phyloP scores from a whole-genome alignment of 495 filamentous ascomycete species.

The Baudoinia panamericana region DNA sequence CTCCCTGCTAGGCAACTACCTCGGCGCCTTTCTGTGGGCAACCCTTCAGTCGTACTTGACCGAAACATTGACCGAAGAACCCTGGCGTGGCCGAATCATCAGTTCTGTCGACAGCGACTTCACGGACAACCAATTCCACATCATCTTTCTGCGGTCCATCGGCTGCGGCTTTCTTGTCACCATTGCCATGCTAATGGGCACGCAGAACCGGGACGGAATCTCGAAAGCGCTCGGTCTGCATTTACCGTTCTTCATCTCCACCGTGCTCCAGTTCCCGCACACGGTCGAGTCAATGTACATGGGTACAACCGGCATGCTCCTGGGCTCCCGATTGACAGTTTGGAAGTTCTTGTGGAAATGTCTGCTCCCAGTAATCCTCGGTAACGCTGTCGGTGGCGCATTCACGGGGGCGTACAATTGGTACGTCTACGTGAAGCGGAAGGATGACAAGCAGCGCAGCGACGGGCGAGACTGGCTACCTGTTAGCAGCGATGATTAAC shows the following conservation, averaged over 20 bases:
- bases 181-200: conserved; percentile 12
- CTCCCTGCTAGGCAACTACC: conserved; percentile 5
- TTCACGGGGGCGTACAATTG: conserved; percentile 1
- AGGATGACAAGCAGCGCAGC: conserved; percentile 1
- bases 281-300: conserved; percentile 19
- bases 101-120: conserved; percentile 4
- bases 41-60: conserved; percentile 2
- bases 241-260: conserved; percentile 10
- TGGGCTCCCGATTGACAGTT: conserved; percentile 1
- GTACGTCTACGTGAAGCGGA: not conserved
- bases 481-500: too few relatives aligned
- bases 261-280: conserved; percentile 4
- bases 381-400: conserved; percentile 12
- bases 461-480: too few relatives aligned
- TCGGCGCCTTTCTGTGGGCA: conserved; percentile 7
- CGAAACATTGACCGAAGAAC: conserved; percentile 7
- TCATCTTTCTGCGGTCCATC: conserved; percentile 9
- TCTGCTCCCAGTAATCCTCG: conserved; percentile 10
- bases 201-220: conserved; percentile 14
- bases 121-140: not conserved
- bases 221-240: conserved; percentile 14
- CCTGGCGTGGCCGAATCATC: conserved; percentile 1
- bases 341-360: conserved; percentile 15
- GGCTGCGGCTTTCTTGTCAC: conserved; percentile 13
- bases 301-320: conserved; percentile 2